Evolutionary conservation across 371 early-diverging fungal genomes (phyloP).

Genomic region (Entomophthora muscae): DNA sequence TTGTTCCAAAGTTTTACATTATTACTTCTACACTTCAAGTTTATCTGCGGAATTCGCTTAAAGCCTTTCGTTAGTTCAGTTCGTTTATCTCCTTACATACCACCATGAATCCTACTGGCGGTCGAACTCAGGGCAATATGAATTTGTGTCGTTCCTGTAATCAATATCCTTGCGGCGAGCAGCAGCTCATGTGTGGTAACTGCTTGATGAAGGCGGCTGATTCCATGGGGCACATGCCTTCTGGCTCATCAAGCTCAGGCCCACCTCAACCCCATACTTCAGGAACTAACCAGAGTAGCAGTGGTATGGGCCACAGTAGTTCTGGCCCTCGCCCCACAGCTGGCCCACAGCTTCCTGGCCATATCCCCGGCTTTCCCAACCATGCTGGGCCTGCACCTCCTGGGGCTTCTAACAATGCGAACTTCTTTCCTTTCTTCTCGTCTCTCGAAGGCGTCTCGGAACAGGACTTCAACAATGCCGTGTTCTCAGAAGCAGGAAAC

Average conservation of each 20-base stretch:
- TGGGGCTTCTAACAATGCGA: neutral
- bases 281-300: neutral
- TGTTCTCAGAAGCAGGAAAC: constrained; percentile 8
- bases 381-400: neutral
- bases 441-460: constrained; percentile 6
- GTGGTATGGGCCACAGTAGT: neutral
- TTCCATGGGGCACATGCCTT: neutral
- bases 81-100: too few relatives aligned
- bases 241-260: neutral
- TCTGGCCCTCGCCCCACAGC: neutral
- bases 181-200: neutral
- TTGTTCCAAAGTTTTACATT: too few relatives aligned
- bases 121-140: neutral
- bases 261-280: neutral
- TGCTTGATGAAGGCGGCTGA: neutral
- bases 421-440: constrained; percentile 7
- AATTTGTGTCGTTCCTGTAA: constrained; percentile 5
- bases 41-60: too few relatives aligned
- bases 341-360: neutral
- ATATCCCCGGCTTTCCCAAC: neutral
- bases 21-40: too few relatives aligned
- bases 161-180: constrained; percentile 2
- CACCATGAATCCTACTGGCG: neutral
- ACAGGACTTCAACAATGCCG: constrained; percentile 6
- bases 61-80: too few relatives aligned